Percentiles rank a stretch among this genome's conserved stretches.
Conservation (phyloP, 2,329 filamentous ascomycete genomes). For the Aspergillus amoenus region DNA sequence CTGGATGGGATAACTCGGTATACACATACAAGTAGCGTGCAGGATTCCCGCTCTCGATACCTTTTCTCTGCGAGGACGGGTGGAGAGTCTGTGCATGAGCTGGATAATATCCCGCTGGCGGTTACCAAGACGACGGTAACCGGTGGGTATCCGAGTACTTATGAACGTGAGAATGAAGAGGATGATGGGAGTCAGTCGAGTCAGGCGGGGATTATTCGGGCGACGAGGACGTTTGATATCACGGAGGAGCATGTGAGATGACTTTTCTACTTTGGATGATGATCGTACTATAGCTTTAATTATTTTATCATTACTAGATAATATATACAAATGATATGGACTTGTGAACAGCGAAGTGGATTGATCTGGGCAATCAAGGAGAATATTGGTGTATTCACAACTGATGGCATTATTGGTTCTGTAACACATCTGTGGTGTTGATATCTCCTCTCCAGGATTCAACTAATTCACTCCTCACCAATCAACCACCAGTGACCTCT, state of each 20-base stretch:
- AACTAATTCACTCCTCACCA: too few relatives aligned
- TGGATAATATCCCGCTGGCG: neutral
- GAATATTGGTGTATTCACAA: too few relatives aligned
- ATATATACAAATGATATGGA: too few relatives aligned
- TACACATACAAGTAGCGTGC: neutral
- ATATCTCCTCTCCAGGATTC: too few relatives aligned
- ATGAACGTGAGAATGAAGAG: neutral
- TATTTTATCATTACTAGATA: too few relatives aligned
- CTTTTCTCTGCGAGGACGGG: neutral
- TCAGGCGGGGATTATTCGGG: slow-evolving; percentile 19
- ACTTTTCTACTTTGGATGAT: too few relatives aligned
- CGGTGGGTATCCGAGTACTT: neutral
- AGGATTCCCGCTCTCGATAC: neutral
- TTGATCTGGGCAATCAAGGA: too few relatives aligned
- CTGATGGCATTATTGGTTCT: too few relatives aligned
- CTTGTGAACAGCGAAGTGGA: too few relatives aligned
- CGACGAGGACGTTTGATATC: slow-evolving; percentile 16
- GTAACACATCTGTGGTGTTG: too few relatives aligned
- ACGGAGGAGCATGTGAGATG: slow-evolving; percentile 7
- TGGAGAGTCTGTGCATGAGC: neutral
- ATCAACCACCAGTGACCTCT: too few relatives aligned
- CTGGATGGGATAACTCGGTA: neutral
- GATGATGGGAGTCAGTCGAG: slow-evolving; percentile 21
- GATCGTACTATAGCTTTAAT: too few relatives aligned
- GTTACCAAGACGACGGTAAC: neutral